phyloP scores from a whole-genome alignment of 768 basidiomycete genomes.

The Tulasnella sp. region DNA sequence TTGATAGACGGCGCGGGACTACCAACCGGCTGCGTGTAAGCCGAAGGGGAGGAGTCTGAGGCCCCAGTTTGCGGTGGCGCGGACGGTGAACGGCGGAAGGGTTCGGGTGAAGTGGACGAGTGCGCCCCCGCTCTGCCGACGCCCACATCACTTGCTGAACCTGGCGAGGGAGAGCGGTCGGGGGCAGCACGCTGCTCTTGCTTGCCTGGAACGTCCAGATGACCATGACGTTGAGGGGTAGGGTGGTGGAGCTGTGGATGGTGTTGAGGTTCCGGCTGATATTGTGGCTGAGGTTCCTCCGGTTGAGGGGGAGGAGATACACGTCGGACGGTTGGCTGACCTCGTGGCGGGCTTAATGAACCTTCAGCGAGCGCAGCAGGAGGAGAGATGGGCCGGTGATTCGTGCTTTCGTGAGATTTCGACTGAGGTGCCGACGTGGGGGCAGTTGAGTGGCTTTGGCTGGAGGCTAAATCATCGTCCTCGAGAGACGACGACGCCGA shows the following conservation, averaged over 20 bases:
- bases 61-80: conserved; percentile 26
- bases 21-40: conserved; percentile 35
- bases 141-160: not conserved
- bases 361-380: not conserved
- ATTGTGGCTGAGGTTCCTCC: conserved; percentile 7
- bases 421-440: conserved; percentile 29
- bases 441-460: conserved; percentile 14
- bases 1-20: conserved; percentile 55
- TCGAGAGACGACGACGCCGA: conserved; percentile 32
- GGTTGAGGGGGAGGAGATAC: conserved; percentile 34
- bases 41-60: conserved; percentile 31
- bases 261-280: conserved; percentile 32
- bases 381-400: conserved; percentile 7
- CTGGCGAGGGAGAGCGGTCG: conserved; percentile 11
- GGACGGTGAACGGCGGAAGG: conserved; percentile 27
- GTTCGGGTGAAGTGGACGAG: conserved; percentile 35
- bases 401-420: not conserved
- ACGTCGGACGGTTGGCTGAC: conserved; percentile 31
- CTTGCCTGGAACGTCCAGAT: conserved; percentile 47
- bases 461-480: conserved; percentile 29
- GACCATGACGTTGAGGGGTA: conserved; percentile 56
- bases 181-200: conserved; percentile 30
- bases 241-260: conserved; percentile 64
- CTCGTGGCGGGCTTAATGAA: conserved; percentile 1
- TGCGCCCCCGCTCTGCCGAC: conserved; percentile 35